Base-by-base conservation (phyloP, 176 grass and related monocot species). In the Hyparrhenia diplandra region DNA sequence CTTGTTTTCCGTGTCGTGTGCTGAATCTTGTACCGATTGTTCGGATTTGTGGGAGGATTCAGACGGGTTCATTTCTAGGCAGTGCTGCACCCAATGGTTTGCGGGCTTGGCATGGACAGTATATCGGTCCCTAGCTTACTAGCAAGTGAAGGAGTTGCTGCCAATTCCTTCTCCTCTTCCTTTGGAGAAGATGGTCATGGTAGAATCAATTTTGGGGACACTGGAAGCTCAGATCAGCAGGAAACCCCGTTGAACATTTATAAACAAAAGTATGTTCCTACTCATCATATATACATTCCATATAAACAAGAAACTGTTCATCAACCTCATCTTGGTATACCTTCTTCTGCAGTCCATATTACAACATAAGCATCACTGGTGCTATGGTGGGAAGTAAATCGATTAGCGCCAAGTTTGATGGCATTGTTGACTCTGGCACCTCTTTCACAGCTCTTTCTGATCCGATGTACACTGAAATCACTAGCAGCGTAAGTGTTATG, bases 191-290 rank as follows among this genome's bases (percentile, higher is more conserved):
- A 91, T 14, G 97, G 89, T 13, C 30, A 77, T 46, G 97, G 97
- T 30, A 88, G 93, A 69, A 90, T 99, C 85, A 93, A 93, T 60
- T 99, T 99, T 55, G 97, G 97, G n/a, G 97, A 99, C 89, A 85
- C 72, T 0, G 97, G 97, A 75, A 96, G 80, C 87, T 86, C 90
- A 0, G 87, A 91, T 40, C 97, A 99, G 83, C 61, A 81, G 76
- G 97, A 99, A 83, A 95, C 97, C 57, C 86, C 90, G 13, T 47
- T 99, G 30, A 82, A 87, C 66, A 66, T 90, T n/a, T 75, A 91
- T 41, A 52, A 67, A 25, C 67, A 85, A 28, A 81, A 87, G 96
- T 99, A 85, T 80, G 92, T 65, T 68, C 20, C 13, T 72, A 74
- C 35, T 43, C 58, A 61, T 61, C 9, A 5, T 60, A 0, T 42